Evolutionary conservation across 1,284 basidiomycete genomes (phyloP).

Genomic region (Heterobasidion irregulare): DNA sequence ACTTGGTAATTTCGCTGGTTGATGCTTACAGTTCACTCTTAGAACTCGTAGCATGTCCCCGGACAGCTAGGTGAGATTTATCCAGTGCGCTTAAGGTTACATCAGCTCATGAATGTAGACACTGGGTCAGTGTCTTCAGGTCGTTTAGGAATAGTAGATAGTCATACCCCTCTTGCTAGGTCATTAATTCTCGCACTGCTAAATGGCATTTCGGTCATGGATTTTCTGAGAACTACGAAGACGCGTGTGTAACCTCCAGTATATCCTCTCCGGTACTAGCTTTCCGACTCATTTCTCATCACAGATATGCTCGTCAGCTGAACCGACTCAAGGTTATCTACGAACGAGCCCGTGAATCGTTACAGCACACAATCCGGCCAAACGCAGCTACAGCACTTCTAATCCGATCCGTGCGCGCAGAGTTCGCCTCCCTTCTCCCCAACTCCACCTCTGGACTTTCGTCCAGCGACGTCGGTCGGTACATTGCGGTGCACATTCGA

Average conservation of each 20-base stretch:
- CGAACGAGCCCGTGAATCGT: conserved; percentile 34
- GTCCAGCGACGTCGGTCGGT: conserved; percentile 19
- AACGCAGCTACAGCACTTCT: conserved; percentile 35
- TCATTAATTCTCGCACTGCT: conserved; percentile 54
- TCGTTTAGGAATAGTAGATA: neutral
- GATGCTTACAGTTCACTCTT: neutral
- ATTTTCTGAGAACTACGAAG: conserved; percentile 49
- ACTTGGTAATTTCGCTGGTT: neutral
- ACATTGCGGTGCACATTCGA: conserved; percentile 51
- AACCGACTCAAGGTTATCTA: conserved; percentile 51
- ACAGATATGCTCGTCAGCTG: conserved; percentile 43
- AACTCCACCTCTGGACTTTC: conserved; percentile 13
- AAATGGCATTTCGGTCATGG: conserved; percentile 51
- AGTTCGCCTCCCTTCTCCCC: conserved; percentile 28
- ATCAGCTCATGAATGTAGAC: conserved; percentile 27
- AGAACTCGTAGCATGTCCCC: conserved; percentile 71
- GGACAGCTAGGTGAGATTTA: conserved; percentile 44
- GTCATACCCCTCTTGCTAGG: conserved; percentile 23
- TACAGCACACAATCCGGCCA: conserved; percentile 44
- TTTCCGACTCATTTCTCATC: too few species aligned
- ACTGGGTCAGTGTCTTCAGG: conserved; percentile 41
- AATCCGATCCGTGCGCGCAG: conserved; percentile 40
- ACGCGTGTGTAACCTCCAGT: conserved; percentile 37
- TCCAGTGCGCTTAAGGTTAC: conserved; percentile 4
- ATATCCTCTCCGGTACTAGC: too few species aligned